Base-by-base conservation (phyloP, 2,329 filamentous ascomycete species). In the Chrysosporium keratinophilum region DNA sequence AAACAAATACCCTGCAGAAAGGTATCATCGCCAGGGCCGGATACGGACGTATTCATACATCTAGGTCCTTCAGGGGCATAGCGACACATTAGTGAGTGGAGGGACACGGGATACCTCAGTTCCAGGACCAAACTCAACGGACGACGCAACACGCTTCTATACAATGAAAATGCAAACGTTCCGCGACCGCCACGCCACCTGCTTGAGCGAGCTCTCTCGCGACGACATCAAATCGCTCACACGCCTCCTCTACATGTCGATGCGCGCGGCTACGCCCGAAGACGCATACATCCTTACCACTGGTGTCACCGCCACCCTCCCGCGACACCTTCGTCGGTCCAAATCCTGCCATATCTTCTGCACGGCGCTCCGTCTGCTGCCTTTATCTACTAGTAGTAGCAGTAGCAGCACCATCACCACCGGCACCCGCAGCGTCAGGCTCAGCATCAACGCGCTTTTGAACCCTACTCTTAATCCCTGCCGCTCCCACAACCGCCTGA, bases 401-500 rank as follows among this genome's bases (percentile, higher is more conserved):
- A 40, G 5, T n/a, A n/a, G n/a, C n/a, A n/a, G n/a, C n/a, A n/a
- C n/a, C n/a, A n/a, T n/a, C n/a, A n/a, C n/a, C n/a, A n/a, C n/a
- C n/a, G n/a, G n/a, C n/a, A n/a, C n/a, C n/a, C n/a, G n/a, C n/a
- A n/a, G n/a, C n/a, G n/a, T n/a, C n/a, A n/a, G n/a, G n/a, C n/a
- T n/a, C n/a, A n/a, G n/a, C n/a, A n/a, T n/a, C n/a, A n/a, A n/a
- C n/a, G n/a, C n/a, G n/a, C n/a, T n/a, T n/a, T n/a, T n/a, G n/a
- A n/a, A n/a, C n/a, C n/a, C n/a, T n/a, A n/a, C n/a, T n/a, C n/a
- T n/a, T n/a, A n/a, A n/a, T n/a, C 15, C 54, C 12, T 63, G 62
- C 49, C 9, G 49, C 19, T 19, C 56, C 5, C 62, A 64, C 52
- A 60, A 58, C 20, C 42, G 28, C 14, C 51, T 64, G 2, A 56